Conservation (phyloP, 192 early-diverging fungal genomes). For the Backusella sp. region DNA sequence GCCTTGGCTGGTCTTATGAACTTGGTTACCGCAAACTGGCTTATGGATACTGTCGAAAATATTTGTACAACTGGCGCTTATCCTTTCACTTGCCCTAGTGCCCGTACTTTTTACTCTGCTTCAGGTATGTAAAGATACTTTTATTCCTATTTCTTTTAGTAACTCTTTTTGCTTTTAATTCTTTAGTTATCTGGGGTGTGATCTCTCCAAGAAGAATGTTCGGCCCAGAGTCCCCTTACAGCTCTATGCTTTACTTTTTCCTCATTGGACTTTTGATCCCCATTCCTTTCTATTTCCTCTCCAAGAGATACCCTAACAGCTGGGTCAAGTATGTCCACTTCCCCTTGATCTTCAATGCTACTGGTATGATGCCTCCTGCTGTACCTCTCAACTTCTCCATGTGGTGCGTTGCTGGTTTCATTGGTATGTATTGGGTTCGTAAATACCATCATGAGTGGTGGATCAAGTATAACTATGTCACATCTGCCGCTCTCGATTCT, state of each 20-base stretch:
- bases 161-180: not conserved
- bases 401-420: slow-evolving; percentile 46
- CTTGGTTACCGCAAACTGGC: slow-evolving; percentile 42
- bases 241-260: slow-evolving; percentile 43
- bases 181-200: slow-evolving; percentile 67
- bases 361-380: slow-evolving; percentile 56
- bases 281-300: slow-evolving; percentile 52
- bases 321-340: slow-evolving; percentile 56
- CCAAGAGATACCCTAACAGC: slow-evolving; percentile 48
- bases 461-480: slow-evolving; percentile 67
- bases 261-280: slow-evolving; percentile 56
- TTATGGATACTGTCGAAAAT: slow-evolving; percentile 41
- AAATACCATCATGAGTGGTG: slow-evolving; percentile 56
- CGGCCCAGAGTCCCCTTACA: slow-evolving; percentile 40
- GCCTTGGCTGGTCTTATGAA: slow-evolving; percentile 57
- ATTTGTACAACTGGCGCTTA: slow-evolving; percentile 40
- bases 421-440: slow-evolving; percentile 54
- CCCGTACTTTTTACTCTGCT: slow-evolving; percentile 61
- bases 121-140: slow-evolving; percentile 24
- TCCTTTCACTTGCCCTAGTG: slow-evolving; percentile 50
- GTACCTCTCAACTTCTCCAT: slow-evolving; percentile 45
- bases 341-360: slow-evolving; percentile 53
- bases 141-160: too few relatives aligned
- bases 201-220: slow-evolving; percentile 71
- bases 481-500: slow-evolving; percentile 60